Evolutionary conservation across 495 filamentous ascomycete species (phyloP).

Genomic region (Glarea lozoyensis): DNA sequence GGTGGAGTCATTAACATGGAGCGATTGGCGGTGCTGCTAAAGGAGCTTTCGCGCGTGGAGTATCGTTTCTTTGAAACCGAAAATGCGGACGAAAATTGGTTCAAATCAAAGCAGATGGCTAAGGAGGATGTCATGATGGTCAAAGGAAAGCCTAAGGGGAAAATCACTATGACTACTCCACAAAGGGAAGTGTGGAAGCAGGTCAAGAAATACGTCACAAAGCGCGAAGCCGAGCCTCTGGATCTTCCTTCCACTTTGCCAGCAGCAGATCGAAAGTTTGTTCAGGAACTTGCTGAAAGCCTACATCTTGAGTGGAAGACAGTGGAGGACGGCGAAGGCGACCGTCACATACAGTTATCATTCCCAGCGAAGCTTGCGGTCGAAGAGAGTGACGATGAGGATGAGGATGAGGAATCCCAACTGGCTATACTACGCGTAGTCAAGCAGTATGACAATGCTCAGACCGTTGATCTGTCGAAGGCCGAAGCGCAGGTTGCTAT

Average conservation of each 20-base stretch:
- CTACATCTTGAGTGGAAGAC: slow-evolving; percentile 78
- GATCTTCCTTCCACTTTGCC: slow-evolving; percentile 68
- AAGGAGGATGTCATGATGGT: slow-evolving; percentile 54
- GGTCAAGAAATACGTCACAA: slow-evolving; percentile 73
- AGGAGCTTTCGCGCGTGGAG: slow-evolving; percentile 78
- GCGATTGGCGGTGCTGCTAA: slow-evolving; percentile 67
- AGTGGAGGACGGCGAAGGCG: slow-evolving; percentile 65
- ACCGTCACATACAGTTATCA: slow-evolving; percentile 68
- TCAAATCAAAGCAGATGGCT: slow-evolving; percentile 69
- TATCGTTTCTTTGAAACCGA: slow-evolving; percentile 87
- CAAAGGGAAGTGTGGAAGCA: slow-evolving; percentile 76
- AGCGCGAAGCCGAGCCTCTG: slow-evolving; percentile 42
- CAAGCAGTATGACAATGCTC: slow-evolving; percentile 82
- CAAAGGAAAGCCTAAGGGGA: slow-evolving; percentile 49
- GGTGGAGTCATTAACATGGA: slow-evolving; percentile 80
- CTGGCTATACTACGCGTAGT: slow-evolving; percentile 76
- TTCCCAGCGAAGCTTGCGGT: slow-evolving; percentile 50
- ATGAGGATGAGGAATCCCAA: slow-evolving; percentile 80
- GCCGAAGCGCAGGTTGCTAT: slow-evolving; percentile 69
- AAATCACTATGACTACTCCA: slow-evolving; percentile 64
- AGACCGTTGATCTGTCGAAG: slow-evolving; percentile 68
- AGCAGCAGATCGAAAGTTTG: slow-evolving; percentile 84
- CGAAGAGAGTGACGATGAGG: slow-evolving; percentile 48
- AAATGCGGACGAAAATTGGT: slow-evolving; percentile 80
- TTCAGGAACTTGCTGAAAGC: slow-evolving; percentile 76